These are phyloP conservation scores for Trichoderma polysporum DNA, from an alignment of 2,329 filamentous ascomycete species.

Conservation along the genomic window DNA sequence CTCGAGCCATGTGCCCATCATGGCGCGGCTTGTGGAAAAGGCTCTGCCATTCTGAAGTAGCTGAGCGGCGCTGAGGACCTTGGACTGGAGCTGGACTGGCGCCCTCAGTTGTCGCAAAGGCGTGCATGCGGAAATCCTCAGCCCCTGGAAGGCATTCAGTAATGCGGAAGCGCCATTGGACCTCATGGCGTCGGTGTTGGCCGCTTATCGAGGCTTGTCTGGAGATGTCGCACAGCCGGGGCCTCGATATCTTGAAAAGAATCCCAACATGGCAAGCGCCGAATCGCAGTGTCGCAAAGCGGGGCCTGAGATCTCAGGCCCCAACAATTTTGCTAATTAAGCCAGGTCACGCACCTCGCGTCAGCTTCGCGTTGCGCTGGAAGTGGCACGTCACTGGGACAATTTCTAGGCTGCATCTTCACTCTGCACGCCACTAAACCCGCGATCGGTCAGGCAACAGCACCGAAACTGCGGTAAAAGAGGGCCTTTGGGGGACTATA, in stretches of 20 bases:
- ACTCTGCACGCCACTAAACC: conserved; percentile 1
- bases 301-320: conserved; percentile 30
- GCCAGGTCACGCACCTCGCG: conserved; percentile 44
- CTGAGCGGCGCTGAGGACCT: conserved; percentile 33
- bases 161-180: conserved; percentile 45
- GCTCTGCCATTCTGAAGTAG: conserved; percentile 53
- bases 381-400: conserved; percentile 35
- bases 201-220: conserved; percentile 27
- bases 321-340: conserved; percentile 31
- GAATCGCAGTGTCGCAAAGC: conserved; percentile 10
- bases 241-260: conserved; percentile 36
- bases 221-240: neutral
- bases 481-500: conserved; percentile 19
- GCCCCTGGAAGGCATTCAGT: conserved; percentile 50
- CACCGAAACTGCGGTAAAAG: conserved; percentile 26
- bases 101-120: conserved; percentile 41
- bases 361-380: conserved; percentile 43
- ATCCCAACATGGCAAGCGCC: conserved; percentile 23
- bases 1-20: conserved; percentile 73
- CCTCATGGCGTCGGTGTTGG: conserved; percentile 45
- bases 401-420: conserved; percentile 31
- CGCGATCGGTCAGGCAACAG: conserved; percentile 27
- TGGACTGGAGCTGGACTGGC: conserved; percentile 33
- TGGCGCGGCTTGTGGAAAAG: conserved; percentile 68
- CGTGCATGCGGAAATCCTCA: conserved; percentile 46